Base-by-base conservation (phyloP, 352 stramenopile genomes). In the Phytophthora meadii region DNA sequence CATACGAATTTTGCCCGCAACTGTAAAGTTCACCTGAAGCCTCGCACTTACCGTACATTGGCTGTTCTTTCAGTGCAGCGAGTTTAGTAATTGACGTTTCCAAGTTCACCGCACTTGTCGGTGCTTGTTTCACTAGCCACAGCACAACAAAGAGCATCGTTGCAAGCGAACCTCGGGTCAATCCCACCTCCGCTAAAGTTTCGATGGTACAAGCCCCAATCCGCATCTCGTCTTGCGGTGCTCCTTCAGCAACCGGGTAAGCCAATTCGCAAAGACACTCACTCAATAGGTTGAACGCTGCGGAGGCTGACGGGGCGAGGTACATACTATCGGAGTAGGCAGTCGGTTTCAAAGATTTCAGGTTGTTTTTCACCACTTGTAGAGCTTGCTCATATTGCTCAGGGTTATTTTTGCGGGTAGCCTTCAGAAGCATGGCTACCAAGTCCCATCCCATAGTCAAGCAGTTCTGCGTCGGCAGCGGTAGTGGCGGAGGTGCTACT, bases 1-100 rank as follows among this genome's bases (percentile, higher is more conserved):
- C 89, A 55, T 97, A 97, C 25, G 87, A 94, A 52, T 97, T 97
- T 41, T 97, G 89, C 3, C 89, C 89, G 37, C 87, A 97, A 47
- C 81, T 90, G 46, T 96, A 96, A 0, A 96, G 78, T 50, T 96
- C 88, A 2, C 87, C 87, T 0, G 82, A 95, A 34, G 87, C 84
- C 57, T 95, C 87, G 41, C 85, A 94, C 27, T 92, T 93, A 7
- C 87, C 88, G 45, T 96, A 96, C 54, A 96, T 87, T 10, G 83
- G 83, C 47, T 96, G 87, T 50, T 96, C 87, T 65, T 93, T 95
- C 17, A 96, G 52, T 7, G 81, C 72, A 5, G 84, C 80, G 0
- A 96, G 69, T 73, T 96, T 96, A 12, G 58, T 55, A 15, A 96
- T 52, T 1, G 82, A 81, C 10, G 59, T 50, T 8, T 84, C 72